Evolutionary conservation across 2,329 filamentous ascomycete genomes (phyloP).

Genomic region (Orbilia blumenaviensis): DNA sequence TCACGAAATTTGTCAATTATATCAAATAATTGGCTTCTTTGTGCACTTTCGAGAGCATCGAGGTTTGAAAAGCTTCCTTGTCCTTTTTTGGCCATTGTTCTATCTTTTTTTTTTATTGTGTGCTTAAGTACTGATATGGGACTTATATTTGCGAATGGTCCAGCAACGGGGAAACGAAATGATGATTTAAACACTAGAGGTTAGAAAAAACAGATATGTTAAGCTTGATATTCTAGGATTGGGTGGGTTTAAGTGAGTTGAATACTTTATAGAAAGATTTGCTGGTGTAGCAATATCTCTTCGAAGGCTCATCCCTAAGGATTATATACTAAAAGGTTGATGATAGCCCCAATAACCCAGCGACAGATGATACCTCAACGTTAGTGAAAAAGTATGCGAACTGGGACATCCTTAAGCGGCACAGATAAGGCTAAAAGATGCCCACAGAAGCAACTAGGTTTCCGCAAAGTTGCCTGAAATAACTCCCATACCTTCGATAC

Average conservation of each 20-base stretch:
- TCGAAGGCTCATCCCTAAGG: too few species aligned
- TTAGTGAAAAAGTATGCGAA: background rate
- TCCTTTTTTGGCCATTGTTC: background rate
- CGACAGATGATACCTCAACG: background rate
- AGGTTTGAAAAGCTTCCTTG: conserved; percentile 28
- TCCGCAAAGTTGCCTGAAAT: background rate
- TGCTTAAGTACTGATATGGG: background rate
- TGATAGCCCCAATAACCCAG: too few species aligned
- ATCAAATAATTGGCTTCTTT: conserved; percentile 31
- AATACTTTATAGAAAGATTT: too few species aligned
- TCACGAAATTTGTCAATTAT: conserved; percentile 57
- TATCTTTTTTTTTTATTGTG: background rate
- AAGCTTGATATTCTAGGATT: background rate
- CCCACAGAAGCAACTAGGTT: background rate
- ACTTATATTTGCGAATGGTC: background rate
- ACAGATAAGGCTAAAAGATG: conserved; percentile 9
- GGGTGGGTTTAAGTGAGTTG: background rate
- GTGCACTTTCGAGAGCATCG: conserved; percentile 3
- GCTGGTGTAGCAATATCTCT: too few species aligned
- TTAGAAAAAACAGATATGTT: background rate
- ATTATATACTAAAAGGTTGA: too few species aligned
- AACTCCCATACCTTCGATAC: background rate
- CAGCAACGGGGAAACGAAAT: background rate
- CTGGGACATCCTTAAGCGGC: background rate
- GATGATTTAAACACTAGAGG: background rate